Evolutionary conservation across 805 yeast genomes (phyloP), one percentile per base, ranked within the genome.

Genomic region (Wickerhamiella parazyma): DNA sequence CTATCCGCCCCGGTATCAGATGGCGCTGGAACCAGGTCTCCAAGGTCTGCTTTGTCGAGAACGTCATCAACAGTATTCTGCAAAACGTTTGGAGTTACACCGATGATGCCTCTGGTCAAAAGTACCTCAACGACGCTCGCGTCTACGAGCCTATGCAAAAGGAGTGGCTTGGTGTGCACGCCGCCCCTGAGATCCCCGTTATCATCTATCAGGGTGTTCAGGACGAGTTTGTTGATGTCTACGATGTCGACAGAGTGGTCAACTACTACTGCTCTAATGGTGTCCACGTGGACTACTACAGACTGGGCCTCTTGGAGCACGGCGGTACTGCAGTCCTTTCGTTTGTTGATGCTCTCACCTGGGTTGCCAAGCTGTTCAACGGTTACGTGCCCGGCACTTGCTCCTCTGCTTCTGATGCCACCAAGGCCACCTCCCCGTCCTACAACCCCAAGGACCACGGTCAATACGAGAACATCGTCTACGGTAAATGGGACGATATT

Each of bases 121-220:
- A 18, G 21, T 33, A 50, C n/a, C 33, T 55, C 8, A 8, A 31
- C 38, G 33, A 44, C 14, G 45, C 46, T 2, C 29, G 33, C 10
- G 45, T 52, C 7, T 22, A 41, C 12, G 28, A 39, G 16, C 52
- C 51, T 16, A 42, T 53, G 21, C 40, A 22, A 3, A 45, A 51
- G 21, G 54, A 52, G 34, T 29, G 42, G 9, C 47, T 52, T 21
- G 61, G 59, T n/a, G 28, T 39, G 33, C 33, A 29, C 17, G 21
- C 33, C 3, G 48, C 49, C 2, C 57, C 59, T 10, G 46, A 45
- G 19, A 31, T 42, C 11, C 54, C 52, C 4, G 7, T 55, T 35
- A 54, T 42, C 40, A 45, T 58, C 16, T 57, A 56, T 47, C 59
- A 55, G 22, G 55, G 56, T 12, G 36, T 41, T 19, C 31, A 41